Conservation (phyloP, 768 basidiomycete species). For the Pleurotus ostreatus region DNA sequence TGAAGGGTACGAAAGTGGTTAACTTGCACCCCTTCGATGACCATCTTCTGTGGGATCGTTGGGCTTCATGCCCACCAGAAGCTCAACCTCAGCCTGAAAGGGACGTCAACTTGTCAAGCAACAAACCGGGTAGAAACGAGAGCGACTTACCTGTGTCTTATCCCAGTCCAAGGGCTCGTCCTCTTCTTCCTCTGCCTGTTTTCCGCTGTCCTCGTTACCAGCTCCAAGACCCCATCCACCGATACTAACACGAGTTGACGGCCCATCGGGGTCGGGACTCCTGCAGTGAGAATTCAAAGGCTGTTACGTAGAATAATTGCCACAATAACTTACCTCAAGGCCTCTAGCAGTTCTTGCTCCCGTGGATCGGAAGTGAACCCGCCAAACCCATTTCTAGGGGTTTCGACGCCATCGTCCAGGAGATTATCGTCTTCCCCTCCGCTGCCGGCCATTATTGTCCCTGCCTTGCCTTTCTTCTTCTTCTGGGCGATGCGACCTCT, state of each 20-base stretch:
- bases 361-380: slow-evolving; percentile 33
- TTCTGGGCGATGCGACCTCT: slow-evolving; percentile 71
- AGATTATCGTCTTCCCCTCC: slow-evolving; percentile 28
- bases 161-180: slow-evolving; percentile 67
- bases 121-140: background rate
- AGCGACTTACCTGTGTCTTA: slow-evolving; percentile 54
- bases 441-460: slow-evolving; percentile 27
- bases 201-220: slow-evolving; percentile 46
- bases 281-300: slow-evolving; percentile 21
- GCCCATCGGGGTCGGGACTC: slow-evolving; percentile 46
- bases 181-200: slow-evolving; percentile 53
- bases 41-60: slow-evolving; percentile 7
- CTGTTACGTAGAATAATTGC: background rate
- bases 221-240: slow-evolving; percentile 76
- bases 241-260: slow-evolving; percentile 41
- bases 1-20: background rate
- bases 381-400: slow-evolving; percentile 39
- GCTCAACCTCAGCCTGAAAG: slow-evolving; percentile 47
- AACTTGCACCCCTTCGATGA: slow-evolving; percentile 5
- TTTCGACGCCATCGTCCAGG: slow-evolving; percentile 44
- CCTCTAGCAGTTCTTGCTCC: slow-evolving; percentile 55
- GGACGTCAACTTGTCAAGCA: too few species aligned
- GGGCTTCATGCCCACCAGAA: slow-evolving; percentile 50
- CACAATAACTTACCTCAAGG: slow-evolving; percentile 32
- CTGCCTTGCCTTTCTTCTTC: slow-evolving; percentile 25